Percentiles rank a stretch among this genome's conserved stretches.
These are phyloP conservation scores for Pythium aquatile DNA, from an alignment of 352 stramenopile genomes.

Conservation along the genomic window DNA sequence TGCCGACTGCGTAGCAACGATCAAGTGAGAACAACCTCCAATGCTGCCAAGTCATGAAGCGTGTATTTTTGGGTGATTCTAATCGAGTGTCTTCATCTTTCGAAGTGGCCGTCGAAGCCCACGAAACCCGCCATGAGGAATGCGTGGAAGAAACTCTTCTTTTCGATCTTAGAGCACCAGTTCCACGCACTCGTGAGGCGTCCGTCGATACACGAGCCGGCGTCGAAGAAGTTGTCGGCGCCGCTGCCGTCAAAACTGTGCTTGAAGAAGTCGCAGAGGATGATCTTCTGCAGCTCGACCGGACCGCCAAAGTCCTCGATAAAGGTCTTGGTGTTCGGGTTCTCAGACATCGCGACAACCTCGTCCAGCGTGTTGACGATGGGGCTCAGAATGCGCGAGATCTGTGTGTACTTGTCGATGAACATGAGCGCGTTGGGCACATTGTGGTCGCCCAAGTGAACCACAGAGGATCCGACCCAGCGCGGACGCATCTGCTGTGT, in stretches of 20 bases:
- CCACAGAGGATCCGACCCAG: slow-evolving; percentile 93
- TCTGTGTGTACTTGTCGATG: slow-evolving; percentile 98
- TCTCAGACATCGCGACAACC: slow-evolving; percentile 51
- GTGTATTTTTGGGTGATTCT: not conserved
- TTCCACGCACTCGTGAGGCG: slow-evolving; percentile 96
- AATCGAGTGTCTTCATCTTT: slow-evolving; percentile 1
- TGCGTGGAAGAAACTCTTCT: slow-evolving; percentile 93
- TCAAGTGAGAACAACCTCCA: no score
- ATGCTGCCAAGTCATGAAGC: no score
- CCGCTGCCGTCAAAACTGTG: slow-evolving; percentile 94
- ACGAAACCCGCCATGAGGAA: slow-evolving; percentile 96
- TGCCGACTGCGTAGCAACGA: no score
- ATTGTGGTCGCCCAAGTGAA: slow-evolving; percentile 97
- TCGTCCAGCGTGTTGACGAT: slow-evolving; percentile 82
- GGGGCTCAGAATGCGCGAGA: slow-evolving; percentile 78
- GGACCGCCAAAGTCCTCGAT: slow-evolving; percentile 86
- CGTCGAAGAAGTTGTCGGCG: slow-evolving; percentile 94
- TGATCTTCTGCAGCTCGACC: slow-evolving; percentile 75
- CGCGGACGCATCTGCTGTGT: slow-evolving; percentile 63
- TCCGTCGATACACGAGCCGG: slow-evolving; percentile 95
- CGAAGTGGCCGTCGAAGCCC: slow-evolving; percentile 96
- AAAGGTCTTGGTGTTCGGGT: slow-evolving; percentile 51
- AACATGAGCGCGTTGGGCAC: slow-evolving; percentile 97
- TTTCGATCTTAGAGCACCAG: slow-evolving; percentile 93
- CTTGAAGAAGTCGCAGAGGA: slow-evolving; percentile 96